Evolutionary conservation across 179 eudicot genomes (phyloP), one percentile per base, ranked within the genome.

Genomic region (Spergularia azorica): DNA sequence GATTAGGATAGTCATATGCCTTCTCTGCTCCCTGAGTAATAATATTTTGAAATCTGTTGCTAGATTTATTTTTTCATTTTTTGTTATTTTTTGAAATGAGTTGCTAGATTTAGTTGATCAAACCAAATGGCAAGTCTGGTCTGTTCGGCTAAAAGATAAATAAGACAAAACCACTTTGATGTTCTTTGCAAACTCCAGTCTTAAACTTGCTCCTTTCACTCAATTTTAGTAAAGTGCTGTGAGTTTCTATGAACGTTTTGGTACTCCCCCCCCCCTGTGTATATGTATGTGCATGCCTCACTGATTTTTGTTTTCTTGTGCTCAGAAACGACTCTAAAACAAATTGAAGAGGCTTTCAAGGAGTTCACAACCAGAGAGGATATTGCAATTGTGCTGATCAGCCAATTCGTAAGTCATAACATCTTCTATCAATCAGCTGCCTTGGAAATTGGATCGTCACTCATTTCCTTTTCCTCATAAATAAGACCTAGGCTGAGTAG

Each of bases 311-410:
- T 6, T 67, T 54, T 55, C 17, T 73, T n/a, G 15, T 74, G 39
- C 56, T 10, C 17, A 91, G 96, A 89, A 79, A 91, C 96, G 69
- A 86, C 91, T 10, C 85, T 89, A 58, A 91, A 90, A 80, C 90
- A 88, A 82, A 88, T 91, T 79, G 97, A 91, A 78, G 97, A 91
- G 63, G 87, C 94, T 41, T 91, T 91, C 67, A 91, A 90, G 78
- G 97, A 91, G 84, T 91, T 91, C 83, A 90, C 94, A 59, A 65
- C 91, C 74, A 84, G 94, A 79, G 92, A 91, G 69, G 97, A 91
- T 78, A 80, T 91, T 77, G 97, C 97, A 66, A 88, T 91, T 18
- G 91, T 91, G 63, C 66, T 90, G 89, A 89, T 91, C 79, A 90
- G 92, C 87, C 97, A 91, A 89, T 90, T 77, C 73, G 97, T 91